phyloP scores from a whole-genome alignment of 2,329 filamentous ascomycete genomes.

The Cephalotrichum gorgonifer region DNA sequence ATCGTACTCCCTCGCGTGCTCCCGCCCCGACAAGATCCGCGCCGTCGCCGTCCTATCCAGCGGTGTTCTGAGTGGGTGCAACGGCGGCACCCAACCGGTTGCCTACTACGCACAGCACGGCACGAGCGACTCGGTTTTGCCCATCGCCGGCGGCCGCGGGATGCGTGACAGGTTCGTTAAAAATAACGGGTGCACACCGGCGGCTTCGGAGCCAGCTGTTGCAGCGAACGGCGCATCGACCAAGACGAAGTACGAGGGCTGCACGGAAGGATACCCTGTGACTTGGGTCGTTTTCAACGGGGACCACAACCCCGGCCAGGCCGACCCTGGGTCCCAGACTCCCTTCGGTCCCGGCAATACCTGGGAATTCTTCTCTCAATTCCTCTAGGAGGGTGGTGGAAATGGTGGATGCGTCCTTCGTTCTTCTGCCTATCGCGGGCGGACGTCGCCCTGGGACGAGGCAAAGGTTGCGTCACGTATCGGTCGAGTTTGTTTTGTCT shows the following conservation, averaged over 20 bases:
- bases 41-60: constrained; percentile 22
- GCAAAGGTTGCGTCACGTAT: no score
- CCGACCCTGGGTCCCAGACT: constrained; percentile 1
- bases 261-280: constrained; percentile 15
- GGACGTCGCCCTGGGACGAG: no score
- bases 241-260: constrained; percentile 17
- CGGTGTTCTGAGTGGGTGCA: constrained; percentile 19
- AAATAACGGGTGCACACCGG: constrained; percentile 21
- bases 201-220: constrained; percentile 13
- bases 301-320: constrained; percentile 6
- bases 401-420: no score
- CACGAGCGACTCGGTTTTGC: constrained; percentile 19
- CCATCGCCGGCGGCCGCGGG: constrained; percentile 17
- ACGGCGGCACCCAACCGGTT: constrained; percentile 19
- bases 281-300: constrained; percentile 17
- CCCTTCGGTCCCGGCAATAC: constrained; percentile 4
- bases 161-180: constrained; percentile 22
- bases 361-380: constrained; percentile 9
- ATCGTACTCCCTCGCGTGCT: constrained; percentile 28
- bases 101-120: constrained; percentile 27
- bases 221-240: constrained; percentile 9
- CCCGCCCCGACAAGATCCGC: constrained; percentile 21
- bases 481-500: no score
- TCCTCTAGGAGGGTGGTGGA: constrained; percentile 6
- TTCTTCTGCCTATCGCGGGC: no score